Conservation (phyloP, 148 eudicot genomes). For the Persicaria maculosa region DNA sequence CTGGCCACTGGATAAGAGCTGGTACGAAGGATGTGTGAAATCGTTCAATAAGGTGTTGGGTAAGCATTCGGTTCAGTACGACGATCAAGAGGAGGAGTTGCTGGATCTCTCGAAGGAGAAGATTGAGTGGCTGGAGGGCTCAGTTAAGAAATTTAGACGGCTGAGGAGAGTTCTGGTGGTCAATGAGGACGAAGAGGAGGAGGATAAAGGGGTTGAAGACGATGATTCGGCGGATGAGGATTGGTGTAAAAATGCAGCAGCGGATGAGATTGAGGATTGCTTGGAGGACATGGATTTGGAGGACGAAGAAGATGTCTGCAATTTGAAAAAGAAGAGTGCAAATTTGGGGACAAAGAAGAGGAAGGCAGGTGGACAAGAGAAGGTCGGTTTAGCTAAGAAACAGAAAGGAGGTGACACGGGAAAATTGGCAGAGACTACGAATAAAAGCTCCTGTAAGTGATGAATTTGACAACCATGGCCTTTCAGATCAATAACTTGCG, state of each 20-base stretch:
- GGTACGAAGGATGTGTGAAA: slow-evolving; percentile 80
- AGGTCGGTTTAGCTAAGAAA: slow-evolving; percentile 32
- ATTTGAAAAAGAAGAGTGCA: slow-evolving; percentile 15
- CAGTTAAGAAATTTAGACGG: slow-evolving; percentile 38
- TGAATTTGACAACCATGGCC: not conserved
- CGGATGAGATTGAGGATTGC: slow-evolving; percentile 35
- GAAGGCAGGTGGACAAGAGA: slow-evolving; percentile 24
- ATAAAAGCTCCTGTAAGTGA: slow-evolving; percentile 38
- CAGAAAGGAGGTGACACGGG: slow-evolving; percentile 32
- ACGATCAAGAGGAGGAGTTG: slow-evolving; percentile 71
- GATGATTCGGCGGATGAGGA: slow-evolving; percentile 74
- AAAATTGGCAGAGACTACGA: slow-evolving; percentile 20
- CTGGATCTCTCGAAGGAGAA: slow-evolving; percentile 58
- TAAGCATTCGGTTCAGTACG: slow-evolving; percentile 78
- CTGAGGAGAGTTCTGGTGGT: slow-evolving; percentile 41
- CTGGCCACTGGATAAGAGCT: slow-evolving; percentile 74
- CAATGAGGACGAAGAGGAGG: slow-evolving; percentile 45
- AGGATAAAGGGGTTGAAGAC: slow-evolving; percentile 15
- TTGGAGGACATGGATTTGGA: slow-evolving; percentile 55
- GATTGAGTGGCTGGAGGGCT: slow-evolving; percentile 58
- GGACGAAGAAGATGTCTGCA: slow-evolving; percentile 32
- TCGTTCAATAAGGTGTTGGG: slow-evolving; percentile 43
- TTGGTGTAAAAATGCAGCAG: slow-evolving; percentile 55
- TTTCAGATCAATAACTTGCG: not conserved
- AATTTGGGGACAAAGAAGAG: slow-evolving; percentile 25